A percentile compares a stretch with the other conserved stretches of the same genome.
Conservation (phyloP, 768 basidiomycete species). For the Crepidotus variabilis region DNA sequence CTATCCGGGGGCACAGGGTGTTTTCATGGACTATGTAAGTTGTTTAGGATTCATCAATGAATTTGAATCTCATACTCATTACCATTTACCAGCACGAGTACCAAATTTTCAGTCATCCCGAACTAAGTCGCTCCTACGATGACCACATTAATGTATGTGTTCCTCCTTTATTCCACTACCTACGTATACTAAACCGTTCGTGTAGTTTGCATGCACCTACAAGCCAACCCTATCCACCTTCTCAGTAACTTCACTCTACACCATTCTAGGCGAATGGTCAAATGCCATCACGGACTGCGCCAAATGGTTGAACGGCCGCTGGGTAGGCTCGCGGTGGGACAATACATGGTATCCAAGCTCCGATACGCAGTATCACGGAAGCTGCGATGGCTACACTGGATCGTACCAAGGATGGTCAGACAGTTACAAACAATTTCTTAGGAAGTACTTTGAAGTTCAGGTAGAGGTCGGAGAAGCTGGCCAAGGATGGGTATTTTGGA, state of each 20-base stretch:
- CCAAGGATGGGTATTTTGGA: slow-evolving; percentile 74
- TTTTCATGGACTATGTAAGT: slow-evolving; percentile 63
- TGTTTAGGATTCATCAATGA: neutral
- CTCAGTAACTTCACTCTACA: slow-evolving; percentile 60
- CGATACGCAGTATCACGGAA: slow-evolving; percentile 47
- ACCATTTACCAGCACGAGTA: slow-evolving; percentile 64
- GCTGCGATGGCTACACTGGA: slow-evolving; percentile 63
- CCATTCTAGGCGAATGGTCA: slow-evolving; percentile 79
- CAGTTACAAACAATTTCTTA: slow-evolving; percentile 58
- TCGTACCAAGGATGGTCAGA: slow-evolving; percentile 51
- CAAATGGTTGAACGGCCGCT: slow-evolving; percentile 75
- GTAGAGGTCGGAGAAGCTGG: slow-evolving; percentile 68
- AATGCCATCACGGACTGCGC: slow-evolving; percentile 74
- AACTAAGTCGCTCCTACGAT: slow-evolving; percentile 49
- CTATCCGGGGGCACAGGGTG: slow-evolving; percentile 46
- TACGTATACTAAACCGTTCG: neutral
- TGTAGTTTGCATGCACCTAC: slow-evolving; percentile 52
- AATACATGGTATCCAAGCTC: slow-evolving; percentile 41
- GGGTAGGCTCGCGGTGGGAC: slow-evolving; percentile 69
- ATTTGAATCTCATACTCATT: slow-evolving; percentile 2
- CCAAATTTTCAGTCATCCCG: slow-evolving; percentile 62
- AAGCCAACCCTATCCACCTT: slow-evolving; percentile 41
- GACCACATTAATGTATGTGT: slow-evolving; percentile 51
- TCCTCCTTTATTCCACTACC: neutral
- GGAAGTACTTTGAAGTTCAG: slow-evolving; percentile 82